Evolutionary conservation across 163 green algal species (phyloP).

Genomic region (Scenedesmus sp.): DNA sequence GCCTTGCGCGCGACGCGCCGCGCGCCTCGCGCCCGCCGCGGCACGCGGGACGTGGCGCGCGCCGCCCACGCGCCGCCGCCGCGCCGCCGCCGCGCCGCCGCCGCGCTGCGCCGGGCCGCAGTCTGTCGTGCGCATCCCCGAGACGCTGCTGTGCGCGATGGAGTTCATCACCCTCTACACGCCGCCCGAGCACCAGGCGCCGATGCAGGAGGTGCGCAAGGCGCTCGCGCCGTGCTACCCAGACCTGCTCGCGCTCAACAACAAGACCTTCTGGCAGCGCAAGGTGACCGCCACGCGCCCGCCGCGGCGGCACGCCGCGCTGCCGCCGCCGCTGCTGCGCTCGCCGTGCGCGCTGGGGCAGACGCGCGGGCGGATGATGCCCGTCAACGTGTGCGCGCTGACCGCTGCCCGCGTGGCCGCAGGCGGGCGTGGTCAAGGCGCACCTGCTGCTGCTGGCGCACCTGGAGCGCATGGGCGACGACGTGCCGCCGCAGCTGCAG

Average conservation of each 20-base stretch:
- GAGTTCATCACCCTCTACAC: constrained; percentile 91
- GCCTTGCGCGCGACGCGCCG: no score
- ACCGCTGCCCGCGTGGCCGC: neutral
- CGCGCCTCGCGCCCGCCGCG: no score
- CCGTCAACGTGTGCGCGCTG: neutral
- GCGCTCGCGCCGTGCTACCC: constrained; percentile 63
- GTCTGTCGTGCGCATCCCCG: constrained; percentile 81
- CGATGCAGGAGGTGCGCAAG: constrained; percentile 78
- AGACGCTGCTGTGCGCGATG: constrained; percentile 89
- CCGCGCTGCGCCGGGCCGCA: constrained; percentile 45
- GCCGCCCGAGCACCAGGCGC: constrained; percentile 64
- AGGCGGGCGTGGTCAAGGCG: constrained; percentile 38
- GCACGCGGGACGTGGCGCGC: no score
- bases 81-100: no score
- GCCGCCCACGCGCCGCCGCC: no score
- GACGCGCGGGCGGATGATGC: neutral
- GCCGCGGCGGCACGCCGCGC: no score
- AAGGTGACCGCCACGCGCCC: constrained; percentile 52
- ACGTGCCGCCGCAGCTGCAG: constrained; percentile 73
- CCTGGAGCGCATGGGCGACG: constrained; percentile 64
- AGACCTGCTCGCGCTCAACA: constrained; percentile 80
- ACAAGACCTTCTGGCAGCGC: constrained; percentile 81
- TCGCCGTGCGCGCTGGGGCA: neutral
- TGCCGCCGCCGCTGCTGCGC: no score
- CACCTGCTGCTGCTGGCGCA: constrained; percentile 61